Base-by-base conservation (phyloP, 2,329 filamentous ascomycete genomes). In the Cladorrhinum sp. region DNA sequence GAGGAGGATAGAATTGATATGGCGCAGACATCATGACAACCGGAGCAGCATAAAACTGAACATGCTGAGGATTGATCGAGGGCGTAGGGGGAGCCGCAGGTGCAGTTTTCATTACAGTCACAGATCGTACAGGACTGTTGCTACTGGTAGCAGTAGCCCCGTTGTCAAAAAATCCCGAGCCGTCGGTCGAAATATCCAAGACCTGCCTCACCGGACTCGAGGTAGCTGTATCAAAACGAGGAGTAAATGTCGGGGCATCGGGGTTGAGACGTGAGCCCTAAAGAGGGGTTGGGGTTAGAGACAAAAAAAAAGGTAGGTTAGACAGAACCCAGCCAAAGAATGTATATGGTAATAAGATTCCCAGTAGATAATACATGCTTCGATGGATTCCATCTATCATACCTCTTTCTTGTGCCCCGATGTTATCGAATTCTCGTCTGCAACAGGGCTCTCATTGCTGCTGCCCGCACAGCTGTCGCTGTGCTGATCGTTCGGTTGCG, bases 251-350 rank as follows among this genome's bases (percentile, higher is more conserved):
- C 50, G 80, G 78, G 26, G 83, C 83, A 66, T 78, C 74, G 30
- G 83, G 83, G 71, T 86, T 85, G 67, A 85, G 73, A 68, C 75
- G 82, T 63, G 76, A 80, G 72, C 74, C 79, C 81, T 84, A 72
- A 12, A 46, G 16, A 21, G 42, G 9, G 26, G 4, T 46, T 10
- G 33, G 46, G 58, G 57, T 62, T 60, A 64, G 61, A 63, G 26
- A 28, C 26, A 51, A 73, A n/a, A 69, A 61, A 52, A 61, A 62
- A 72, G 69, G 58, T 59, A 18, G 59, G 57, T 60, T 61, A 73
- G 70, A 72, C 80, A 77, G 74, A 74, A 74, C 73, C 33, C 74
- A 73, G 70, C 33, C 69, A 73, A 73, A 75, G 64, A 36, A 58
- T 59, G 52, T 56, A 63, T 64, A 55, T 61, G 54, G 26, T 46